Percentiles rank a stretch among this genome's conserved stretches.
Conservation (phyloP, 139 green algal genomes). For the Coelastrella sp. region DNA sequence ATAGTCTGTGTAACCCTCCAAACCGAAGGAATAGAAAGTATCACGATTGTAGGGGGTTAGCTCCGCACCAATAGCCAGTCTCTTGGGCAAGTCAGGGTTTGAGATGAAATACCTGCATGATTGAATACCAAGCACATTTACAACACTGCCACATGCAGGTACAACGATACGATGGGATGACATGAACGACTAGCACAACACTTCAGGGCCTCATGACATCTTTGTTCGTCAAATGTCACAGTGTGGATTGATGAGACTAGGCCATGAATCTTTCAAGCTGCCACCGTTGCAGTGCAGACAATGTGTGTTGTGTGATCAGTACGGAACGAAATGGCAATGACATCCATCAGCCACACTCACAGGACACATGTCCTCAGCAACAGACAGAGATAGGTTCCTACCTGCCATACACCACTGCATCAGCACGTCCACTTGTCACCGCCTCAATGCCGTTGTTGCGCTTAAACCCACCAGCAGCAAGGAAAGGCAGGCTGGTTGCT, state of each 20-base stretch:
- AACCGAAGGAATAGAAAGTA: constrained; percentile 80
- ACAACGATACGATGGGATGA: background rate
- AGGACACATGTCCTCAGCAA: no score
- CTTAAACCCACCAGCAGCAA: constrained; percentile 75
- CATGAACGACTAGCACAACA: background rate
- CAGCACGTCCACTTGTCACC: constrained; percentile 58
- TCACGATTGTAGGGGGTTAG: constrained; percentile 83
- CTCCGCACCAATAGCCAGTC: constrained; percentile 66
- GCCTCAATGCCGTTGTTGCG: constrained; percentile 57
- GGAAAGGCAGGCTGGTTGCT: constrained; percentile 68
- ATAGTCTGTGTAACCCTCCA: constrained; percentile 87
- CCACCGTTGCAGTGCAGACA: no score
- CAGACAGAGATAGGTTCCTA: background rate
- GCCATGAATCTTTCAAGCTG: no score
- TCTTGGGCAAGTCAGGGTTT: constrained; percentile 73
- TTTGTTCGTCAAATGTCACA: no score
- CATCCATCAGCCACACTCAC: no score
- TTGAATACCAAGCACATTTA: no score
- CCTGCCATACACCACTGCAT: constrained; percentile 68
- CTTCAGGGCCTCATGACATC: background rate
- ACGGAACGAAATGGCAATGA: no score
- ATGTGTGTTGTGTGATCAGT: no score
- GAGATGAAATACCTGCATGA: constrained; percentile 20
- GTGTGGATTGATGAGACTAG: no score
- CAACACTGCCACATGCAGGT: no score